phyloP scores from a whole-genome alignment of 345 rosid species.

The Arabidopsis arenosa region DNA sequence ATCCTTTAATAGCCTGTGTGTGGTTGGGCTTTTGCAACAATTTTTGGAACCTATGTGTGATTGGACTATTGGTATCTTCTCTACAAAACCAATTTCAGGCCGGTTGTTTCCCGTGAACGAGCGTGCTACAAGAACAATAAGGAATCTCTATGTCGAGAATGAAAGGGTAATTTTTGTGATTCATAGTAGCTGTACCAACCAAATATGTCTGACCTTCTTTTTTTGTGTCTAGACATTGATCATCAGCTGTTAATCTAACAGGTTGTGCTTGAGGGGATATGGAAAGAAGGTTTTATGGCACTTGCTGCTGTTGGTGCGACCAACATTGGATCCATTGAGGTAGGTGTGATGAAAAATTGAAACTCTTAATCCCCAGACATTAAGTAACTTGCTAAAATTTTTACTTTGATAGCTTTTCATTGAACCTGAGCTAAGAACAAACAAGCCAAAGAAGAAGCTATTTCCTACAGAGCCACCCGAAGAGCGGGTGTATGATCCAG shows the following conservation, averaged over 20 bases:
- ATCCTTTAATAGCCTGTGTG: not conserved
- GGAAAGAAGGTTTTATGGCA: conserved; percentile 92
- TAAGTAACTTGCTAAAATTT: conserved; percentile 6
- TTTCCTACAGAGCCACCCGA: conserved; percentile 66
- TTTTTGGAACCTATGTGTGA: not conserved
- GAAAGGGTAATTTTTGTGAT: conserved; percentile 73
- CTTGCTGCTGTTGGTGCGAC: conserved; percentile 96
- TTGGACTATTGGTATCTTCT: not conserved
- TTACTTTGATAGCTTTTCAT: conserved; percentile 68
- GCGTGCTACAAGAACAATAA: conserved; percentile 88
- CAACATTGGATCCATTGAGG: conserved; percentile 96
- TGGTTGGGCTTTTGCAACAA: conserved; percentile 6
- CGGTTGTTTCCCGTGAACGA: conserved; percentile 78
- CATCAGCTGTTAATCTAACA: conserved; percentile 39
- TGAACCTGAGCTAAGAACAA: conserved; percentile 85
- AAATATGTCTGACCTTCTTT: not conserved
- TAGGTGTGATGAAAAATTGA: conserved; percentile 30
- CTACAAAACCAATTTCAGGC: conserved; percentile 49
- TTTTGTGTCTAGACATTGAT: conserved; percentile 20
- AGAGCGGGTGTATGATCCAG: conserved; percentile 71
- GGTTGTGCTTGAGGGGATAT: conserved; percentile 94
- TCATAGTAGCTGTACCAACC: conserved; percentile 1
- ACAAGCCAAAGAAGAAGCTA: conserved; percentile 71
- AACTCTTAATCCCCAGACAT: not conserved
- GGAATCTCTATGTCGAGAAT: conserved; percentile 89